Evolutionary conservation across 139 green algal genomes (phyloP).

Genomic region (Picochlorum sp.): DNA sequence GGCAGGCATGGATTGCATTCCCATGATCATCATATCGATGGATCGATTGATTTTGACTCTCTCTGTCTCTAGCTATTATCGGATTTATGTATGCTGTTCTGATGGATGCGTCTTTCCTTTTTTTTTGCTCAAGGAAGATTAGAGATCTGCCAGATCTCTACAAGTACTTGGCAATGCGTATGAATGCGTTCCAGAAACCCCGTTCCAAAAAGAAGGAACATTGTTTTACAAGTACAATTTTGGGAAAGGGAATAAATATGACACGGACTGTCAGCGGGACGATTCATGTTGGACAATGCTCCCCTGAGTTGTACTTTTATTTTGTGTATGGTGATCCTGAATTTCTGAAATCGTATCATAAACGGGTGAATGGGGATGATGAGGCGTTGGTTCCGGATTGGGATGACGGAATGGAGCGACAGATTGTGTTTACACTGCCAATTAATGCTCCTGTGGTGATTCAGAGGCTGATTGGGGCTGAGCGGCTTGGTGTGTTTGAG

Average conservation of each 20-base stretch:
- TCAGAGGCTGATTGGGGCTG: slow-evolving; percentile 12
- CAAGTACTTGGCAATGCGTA: too few species aligned
- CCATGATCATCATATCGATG: too few species aligned
- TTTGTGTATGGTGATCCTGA: neutral
- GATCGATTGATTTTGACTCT: too few species aligned
- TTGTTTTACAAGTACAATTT: too few species aligned
- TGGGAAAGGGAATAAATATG: neutral
- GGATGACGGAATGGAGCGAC: neutral
- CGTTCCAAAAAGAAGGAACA: too few species aligned
- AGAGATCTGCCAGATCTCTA: too few species aligned
- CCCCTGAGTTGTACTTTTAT: neutral
- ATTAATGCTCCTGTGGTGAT: slow-evolving; percentile 26
- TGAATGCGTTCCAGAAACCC: too few species aligned
- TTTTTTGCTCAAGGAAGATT: too few species aligned
- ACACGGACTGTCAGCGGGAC: neutral
- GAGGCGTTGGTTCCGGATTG: slow-evolving; percentile 1
- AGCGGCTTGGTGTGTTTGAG: slow-evolving; percentile 19
- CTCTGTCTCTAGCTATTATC: too few species aligned
- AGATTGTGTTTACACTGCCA: slow-evolving; percentile 13
- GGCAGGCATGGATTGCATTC: too few species aligned
- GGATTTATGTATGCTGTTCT: too few species aligned
- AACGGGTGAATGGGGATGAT: slow-evolving; percentile 16
- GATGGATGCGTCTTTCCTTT: too few species aligned
- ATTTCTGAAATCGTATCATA: slow-evolving; percentile 8
- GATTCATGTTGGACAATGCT: neutral